Evolutionary conservation across 345 rosid genomes (phyloP).

Genomic region (Microcos paniculata): DNA sequence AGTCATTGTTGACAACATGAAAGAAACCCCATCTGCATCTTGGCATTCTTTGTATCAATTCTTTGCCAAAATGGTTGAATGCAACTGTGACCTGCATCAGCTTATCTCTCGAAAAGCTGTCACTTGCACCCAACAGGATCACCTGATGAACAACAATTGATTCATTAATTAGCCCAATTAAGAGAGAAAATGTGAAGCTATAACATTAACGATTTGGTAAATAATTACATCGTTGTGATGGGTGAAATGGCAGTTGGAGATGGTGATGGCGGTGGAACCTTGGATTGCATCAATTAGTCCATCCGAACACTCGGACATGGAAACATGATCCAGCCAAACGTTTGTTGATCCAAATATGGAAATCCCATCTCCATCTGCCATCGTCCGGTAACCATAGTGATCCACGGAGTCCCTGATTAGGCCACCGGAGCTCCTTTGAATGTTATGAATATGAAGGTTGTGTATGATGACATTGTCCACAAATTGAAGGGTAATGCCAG

Average conservation of each 20-base stretch:
- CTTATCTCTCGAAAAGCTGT: conserved; percentile 30
- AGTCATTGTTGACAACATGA: conserved; percentile 79
- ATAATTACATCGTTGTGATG: conserved; percentile 51
- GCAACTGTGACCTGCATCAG: conserved; percentile 73
- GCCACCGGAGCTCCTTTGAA: conserved; percentile 44
- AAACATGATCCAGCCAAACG: conserved; percentile 71
- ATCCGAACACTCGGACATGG: conserved; percentile 53
- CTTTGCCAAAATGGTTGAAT: conserved; percentile 74
- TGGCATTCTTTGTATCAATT: conserved; percentile 78
- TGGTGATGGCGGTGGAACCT: conserved; percentile 62
- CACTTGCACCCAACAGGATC: conserved; percentile 66
- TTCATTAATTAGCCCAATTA: too few relatives aligned
- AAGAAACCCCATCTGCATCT: conserved; percentile 72
- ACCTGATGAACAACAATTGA: conserved; percentile 44
- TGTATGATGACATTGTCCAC: conserved; percentile 73
- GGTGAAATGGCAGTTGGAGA: conserved; percentile 70
- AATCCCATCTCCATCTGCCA: conserved; percentile 68
- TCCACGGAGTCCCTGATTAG: conserved; percentile 59
- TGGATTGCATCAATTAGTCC: conserved; percentile 59
- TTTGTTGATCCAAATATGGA: conserved; percentile 56
- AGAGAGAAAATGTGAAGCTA: neutral
- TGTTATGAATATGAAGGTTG: conserved; percentile 53
- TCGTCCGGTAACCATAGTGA: conserved; percentile 51
- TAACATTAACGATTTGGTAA: too few relatives aligned
- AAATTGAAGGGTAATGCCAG: conserved; percentile 63